Conservation (phyloP, 768 basidiomycete species). For the Tephrocybe rancida region DNA sequence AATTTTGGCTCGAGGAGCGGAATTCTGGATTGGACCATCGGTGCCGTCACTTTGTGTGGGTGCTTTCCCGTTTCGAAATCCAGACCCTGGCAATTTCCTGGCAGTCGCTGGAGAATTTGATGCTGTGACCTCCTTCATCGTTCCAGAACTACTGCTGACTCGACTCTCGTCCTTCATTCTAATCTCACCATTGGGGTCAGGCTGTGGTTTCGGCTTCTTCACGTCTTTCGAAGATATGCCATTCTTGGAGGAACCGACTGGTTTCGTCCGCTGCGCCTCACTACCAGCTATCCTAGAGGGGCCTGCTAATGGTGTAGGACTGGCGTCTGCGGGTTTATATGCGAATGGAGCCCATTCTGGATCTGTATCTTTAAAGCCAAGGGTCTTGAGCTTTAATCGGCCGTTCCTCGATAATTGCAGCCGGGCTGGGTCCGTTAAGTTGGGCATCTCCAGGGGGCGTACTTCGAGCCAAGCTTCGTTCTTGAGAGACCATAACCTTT, state of each 20-base stretch:
- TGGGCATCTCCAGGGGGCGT: constrained; percentile 65
- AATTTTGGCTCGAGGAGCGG: constrained; percentile 11
- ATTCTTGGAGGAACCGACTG: constrained; percentile 41
- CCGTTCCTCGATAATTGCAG: constrained; percentile 53
- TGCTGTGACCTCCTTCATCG: constrained; percentile 2
- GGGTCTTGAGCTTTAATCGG: constrained; percentile 44
- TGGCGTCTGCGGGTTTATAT: constrained; percentile 24
- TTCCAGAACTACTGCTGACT: constrained; percentile 16
- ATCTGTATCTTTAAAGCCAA: constrained; percentile 63
- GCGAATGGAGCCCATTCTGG: constrained; percentile 62
- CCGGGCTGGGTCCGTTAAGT: constrained; percentile 49
- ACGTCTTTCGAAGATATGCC: constrained; percentile 46
- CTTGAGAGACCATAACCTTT: constrained; percentile 55
- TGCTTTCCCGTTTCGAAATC: constrained; percentile 41
- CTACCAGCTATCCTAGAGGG: constrained; percentile 12
- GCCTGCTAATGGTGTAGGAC: constrained; percentile 11
- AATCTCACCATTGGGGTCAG: constrained; percentile 41
- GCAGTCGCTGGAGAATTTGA: constrained; percentile 15
- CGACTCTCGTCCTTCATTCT: constrained; percentile 51
- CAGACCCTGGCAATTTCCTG: constrained; percentile 50
- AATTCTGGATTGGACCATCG: constrained; percentile 7
- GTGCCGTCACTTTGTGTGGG: constrained; percentile 20
- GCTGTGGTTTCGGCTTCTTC: constrained; percentile 47
- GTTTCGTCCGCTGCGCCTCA: constrained; percentile 9
- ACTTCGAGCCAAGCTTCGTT: constrained; percentile 65